phyloP scores from a whole-genome alignment of 441 rosid genomes.

The Metrosideros polymorpha region DNA sequence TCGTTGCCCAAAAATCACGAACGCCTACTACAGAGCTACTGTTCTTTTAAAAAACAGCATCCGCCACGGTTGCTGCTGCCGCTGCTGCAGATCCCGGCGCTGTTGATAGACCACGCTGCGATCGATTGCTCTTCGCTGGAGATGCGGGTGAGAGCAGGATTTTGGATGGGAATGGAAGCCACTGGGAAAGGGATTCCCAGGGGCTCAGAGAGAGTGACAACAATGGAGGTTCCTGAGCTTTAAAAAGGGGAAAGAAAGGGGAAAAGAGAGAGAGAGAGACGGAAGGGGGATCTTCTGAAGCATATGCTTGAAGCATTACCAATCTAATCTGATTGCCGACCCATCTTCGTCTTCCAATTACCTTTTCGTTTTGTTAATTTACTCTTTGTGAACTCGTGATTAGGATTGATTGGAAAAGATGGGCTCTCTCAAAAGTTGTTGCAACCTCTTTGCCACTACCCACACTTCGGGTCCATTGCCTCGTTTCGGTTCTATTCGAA shows the following conservation, averaged over 20 bases:
- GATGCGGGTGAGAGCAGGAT: background rate
- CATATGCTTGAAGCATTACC: slow-evolving; percentile 20
- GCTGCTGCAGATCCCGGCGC: background rate
- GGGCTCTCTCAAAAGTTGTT: background rate
- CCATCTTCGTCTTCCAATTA: background rate
- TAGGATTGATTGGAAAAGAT: background rate
- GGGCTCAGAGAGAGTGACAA: background rate
- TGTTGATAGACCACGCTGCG: background rate
- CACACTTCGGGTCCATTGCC: background rate
- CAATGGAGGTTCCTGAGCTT: background rate
- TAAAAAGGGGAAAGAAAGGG: background rate
- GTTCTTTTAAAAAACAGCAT: background rate
- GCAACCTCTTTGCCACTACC: background rate
- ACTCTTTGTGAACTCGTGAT: background rate
- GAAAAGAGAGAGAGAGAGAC: background rate
- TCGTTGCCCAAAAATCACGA: background rate
- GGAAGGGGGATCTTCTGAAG: slow-evolving; percentile 41
- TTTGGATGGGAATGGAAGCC: background rate
- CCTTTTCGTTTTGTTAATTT: background rate
- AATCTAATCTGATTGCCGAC: background rate
- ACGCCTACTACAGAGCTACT: background rate
- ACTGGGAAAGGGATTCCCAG: background rate
- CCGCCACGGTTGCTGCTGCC: background rate
- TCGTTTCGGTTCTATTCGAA: background rate
- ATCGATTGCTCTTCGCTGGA: background rate